Conservation (phyloP, 1,284 basidiomycete species). For the Leccinum fallax region DNA sequence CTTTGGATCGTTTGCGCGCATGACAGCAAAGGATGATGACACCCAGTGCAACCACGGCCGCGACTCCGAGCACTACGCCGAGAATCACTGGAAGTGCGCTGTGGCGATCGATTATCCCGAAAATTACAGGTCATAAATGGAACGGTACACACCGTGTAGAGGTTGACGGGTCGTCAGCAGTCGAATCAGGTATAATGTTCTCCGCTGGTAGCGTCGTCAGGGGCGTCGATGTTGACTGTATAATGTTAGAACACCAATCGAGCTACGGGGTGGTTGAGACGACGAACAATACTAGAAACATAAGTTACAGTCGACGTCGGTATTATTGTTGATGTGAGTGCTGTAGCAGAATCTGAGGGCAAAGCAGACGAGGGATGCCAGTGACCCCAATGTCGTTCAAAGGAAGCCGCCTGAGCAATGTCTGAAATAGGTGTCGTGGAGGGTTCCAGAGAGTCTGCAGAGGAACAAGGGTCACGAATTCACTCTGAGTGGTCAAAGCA, state of each 20-base stretch:
- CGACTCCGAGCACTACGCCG: slow-evolving; percentile 7
- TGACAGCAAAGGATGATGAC: slow-evolving; percentile 7
- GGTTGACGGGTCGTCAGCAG: slow-evolving; percentile 1
- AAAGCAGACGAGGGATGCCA: background rate
- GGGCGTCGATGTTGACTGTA: background rate
- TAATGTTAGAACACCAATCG: background rate
- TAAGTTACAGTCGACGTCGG: background rate
- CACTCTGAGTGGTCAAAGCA: background rate
- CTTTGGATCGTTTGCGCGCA: slow-evolving; percentile 1
- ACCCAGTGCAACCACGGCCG: slow-evolving; percentile 10
- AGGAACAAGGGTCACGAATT: background rate
- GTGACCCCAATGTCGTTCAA: background rate
- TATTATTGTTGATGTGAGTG: background rate
- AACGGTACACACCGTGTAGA: slow-evolving; percentile 13
- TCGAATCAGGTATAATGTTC: slow-evolving; percentile 1
- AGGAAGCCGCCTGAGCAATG: background rate
- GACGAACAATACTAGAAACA: background rate
- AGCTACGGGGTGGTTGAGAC: background rate
- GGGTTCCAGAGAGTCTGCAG: background rate
- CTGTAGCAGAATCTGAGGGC: background rate
- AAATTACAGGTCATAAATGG: background rate
- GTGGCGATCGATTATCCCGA: slow-evolving; percentile 8
- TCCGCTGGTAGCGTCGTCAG: background rate
- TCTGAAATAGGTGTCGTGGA: background rate
- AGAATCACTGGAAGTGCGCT: slow-evolving; percentile 15